Base-by-base conservation (phyloP, 768 basidiomycete species). In the Panellus pusillus region DNA sequence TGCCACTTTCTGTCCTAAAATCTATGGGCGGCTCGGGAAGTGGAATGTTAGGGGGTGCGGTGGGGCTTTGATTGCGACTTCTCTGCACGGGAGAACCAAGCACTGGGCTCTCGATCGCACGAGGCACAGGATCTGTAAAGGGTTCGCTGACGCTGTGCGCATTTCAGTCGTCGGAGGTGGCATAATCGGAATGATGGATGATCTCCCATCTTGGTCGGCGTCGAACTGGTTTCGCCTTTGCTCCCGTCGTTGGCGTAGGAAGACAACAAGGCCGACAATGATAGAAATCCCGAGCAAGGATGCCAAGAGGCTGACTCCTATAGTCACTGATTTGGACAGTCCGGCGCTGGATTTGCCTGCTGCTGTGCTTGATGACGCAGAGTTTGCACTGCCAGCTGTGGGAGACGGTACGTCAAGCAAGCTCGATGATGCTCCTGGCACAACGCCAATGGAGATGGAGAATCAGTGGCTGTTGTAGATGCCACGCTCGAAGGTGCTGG, bases 171-270 rank as follows among this genome's bases (percentile, higher is more conserved):
- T 47, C 27, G 54, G 54, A 12, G 55, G 59, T 14, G 38, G 44
- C 59, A 61, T 61, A 29, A 61, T 61, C 8, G 59, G 59, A 31
- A 61, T 56, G 44, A 61, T 50, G 14, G 55, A 57, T 11, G 27
- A 41, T 15, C 44, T 44, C 17, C 50, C 44, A 19, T 12, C 15
- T 27, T 32, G 45, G 6, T 46, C 36, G 13, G 42, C 47, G 13
- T n/a, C 18, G 32, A 36, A 41, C 31, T 27, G 43, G 9, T 40
- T 20, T 0, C 52, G 48, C 9, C 36, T 38, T 24, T 45, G 40
- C 44, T 51, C 6, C n/a, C 44, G 46, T 28, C 55, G 56, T 29
- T 50, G 52, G 32, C 56, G 60, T 9, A 58, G 14, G 39, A 51
- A 55, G 4, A 51, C 41, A 13, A 54, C 17, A 39, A 61, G 39